Conservation (phyloP, 2,329 filamentous ascomycete genomes). For the Penicillium sp. region DNA sequence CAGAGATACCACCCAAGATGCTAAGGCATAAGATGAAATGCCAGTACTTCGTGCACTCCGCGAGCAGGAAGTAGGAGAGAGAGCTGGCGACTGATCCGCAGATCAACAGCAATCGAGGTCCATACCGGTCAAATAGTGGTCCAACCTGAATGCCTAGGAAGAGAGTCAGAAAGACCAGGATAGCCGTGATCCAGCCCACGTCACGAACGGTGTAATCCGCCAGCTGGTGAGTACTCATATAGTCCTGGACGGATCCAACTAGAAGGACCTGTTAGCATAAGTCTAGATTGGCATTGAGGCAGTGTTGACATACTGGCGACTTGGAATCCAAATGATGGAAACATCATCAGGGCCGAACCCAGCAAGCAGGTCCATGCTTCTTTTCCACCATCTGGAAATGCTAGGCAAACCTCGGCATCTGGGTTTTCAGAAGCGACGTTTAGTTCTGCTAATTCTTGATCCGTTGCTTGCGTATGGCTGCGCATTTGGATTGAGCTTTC, state of each 20-base stretch:
- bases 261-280: conserved; percentile 10
- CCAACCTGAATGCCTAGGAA: conserved; percentile 54
- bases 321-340: conserved; percentile 53
- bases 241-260: conserved; percentile 55
- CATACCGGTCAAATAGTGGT: conserved; percentile 55
- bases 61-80: conserved; percentile 51
- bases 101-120: conserved; percentile 47
- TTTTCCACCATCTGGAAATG: conserved; percentile 36
- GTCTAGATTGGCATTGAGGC: neutral
- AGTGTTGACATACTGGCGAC: conserved; percentile 31
- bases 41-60: conserved; percentile 53
- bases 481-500: conserved; percentile 4
- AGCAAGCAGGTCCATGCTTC: conserved; percentile 40
- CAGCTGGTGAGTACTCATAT: conserved; percentile 52
- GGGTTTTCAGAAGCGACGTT: conserved; percentile 7
- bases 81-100: conserved; percentile 44
- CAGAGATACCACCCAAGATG: conserved; percentile 39
- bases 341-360: conserved; percentile 41
- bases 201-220: conserved; percentile 47
- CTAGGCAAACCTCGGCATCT: conserved; percentile 16
- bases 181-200: conserved; percentile 56
- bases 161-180: conserved; percentile 52
- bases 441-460: conserved; percentile 11
- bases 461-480: neutral
- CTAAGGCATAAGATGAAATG: conserved; percentile 51